phyloP scores from a whole-genome alignment of 148 eudicot genomes.

The Gaultheria prostrata region DNA sequence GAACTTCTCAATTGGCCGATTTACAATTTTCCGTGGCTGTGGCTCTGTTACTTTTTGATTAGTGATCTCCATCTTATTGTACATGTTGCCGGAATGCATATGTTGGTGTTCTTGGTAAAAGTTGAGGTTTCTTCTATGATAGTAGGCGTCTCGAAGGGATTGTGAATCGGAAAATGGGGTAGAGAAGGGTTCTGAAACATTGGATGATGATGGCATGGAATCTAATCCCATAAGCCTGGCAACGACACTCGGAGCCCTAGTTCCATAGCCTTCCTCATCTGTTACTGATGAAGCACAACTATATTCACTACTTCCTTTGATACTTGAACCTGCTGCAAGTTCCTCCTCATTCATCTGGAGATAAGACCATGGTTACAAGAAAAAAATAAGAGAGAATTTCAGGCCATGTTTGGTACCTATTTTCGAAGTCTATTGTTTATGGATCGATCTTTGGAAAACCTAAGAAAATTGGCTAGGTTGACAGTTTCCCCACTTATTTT shows the following conservation, averaged over 20 bases:
- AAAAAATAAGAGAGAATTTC: background rate
- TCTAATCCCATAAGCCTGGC: conserved; percentile 97
- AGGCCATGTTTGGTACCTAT: background rate
- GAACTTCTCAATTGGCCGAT: conserved; percentile 75
- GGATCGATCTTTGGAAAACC: background rate
- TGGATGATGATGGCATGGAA: conserved; percentile 67
- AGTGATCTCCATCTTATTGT: conserved; percentile 36
- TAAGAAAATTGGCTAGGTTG: background rate
- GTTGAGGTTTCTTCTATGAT: conserved; percentile 42
- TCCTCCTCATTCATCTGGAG: conserved; percentile 72
- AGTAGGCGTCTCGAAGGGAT: conserved; percentile 54
- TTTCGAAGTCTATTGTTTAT: background rate
- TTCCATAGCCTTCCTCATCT: conserved; percentile 66
- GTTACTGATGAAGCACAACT: conserved; percentile 85
- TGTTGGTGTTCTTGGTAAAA: conserved; percentile 39
- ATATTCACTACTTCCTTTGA: conserved; percentile 71
- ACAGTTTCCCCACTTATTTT: background rate
- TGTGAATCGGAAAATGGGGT: conserved; percentile 60
- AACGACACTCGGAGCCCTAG: conserved; percentile 77
- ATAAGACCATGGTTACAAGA: conserved; percentile 7
- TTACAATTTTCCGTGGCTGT: conserved; percentile 41
- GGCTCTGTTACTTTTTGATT: conserved; percentile 32
- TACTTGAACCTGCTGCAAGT: conserved; percentile 43
- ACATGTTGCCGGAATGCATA: conserved; percentile 36
- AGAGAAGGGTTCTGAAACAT: conserved; percentile 46